Conservation (phyloP, 2,329 filamentous ascomycete species). For the Onygena corvina region DNA sequence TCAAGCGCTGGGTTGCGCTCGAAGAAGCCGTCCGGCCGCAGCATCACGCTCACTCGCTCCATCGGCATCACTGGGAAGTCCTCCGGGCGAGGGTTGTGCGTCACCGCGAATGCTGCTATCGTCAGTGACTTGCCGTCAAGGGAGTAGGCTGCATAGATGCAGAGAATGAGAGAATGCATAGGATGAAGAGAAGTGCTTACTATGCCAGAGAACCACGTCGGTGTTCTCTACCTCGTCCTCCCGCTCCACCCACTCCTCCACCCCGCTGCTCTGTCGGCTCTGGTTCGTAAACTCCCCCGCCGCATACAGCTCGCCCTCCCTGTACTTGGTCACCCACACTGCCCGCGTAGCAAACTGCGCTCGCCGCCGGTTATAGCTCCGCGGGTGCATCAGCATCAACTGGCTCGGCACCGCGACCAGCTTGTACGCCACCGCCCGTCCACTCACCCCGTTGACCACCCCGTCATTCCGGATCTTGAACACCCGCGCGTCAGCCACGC, state of each 20-base stretch:
- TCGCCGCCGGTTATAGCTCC: slow-evolving; percentile 38
- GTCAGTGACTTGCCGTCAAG: no score
- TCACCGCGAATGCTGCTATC: slow-evolving; percentile 42
- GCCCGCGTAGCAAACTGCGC: slow-evolving; percentile 46
- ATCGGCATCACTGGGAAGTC: slow-evolving; percentile 59
- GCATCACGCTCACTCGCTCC: slow-evolving; percentile 41
- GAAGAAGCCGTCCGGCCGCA: slow-evolving; percentile 43
- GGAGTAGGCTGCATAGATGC: neutral
- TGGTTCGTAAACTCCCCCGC: slow-evolving; percentile 48
- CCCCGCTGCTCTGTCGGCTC: slow-evolving; percentile 42
- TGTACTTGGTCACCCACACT: slow-evolving; percentile 45
- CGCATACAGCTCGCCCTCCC: slow-evolving; percentile 42
- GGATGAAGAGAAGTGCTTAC: slow-evolving; percentile 23
- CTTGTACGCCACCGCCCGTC: slow-evolving; percentile 45
- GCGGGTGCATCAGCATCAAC: slow-evolving; percentile 42
- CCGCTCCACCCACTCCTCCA: slow-evolving; percentile 41
- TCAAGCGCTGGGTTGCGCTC: slow-evolving; percentile 41
- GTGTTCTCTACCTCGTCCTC: slow-evolving; percentile 39
- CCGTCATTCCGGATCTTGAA: slow-evolving; percentile 49
- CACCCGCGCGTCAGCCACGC: slow-evolving; percentile 38
- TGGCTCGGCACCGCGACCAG: slow-evolving; percentile 46
- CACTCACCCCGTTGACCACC: slow-evolving; percentile 43
- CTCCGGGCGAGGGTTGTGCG: slow-evolving; percentile 52
- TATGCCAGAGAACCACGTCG: slow-evolving; percentile 31
- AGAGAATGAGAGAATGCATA: slow-evolving; percentile 24